These are phyloP conservation scores for Malania oleifera DNA, from an alignment of 164 flowering plant genomes.

Conservation along the genomic window DNA sequence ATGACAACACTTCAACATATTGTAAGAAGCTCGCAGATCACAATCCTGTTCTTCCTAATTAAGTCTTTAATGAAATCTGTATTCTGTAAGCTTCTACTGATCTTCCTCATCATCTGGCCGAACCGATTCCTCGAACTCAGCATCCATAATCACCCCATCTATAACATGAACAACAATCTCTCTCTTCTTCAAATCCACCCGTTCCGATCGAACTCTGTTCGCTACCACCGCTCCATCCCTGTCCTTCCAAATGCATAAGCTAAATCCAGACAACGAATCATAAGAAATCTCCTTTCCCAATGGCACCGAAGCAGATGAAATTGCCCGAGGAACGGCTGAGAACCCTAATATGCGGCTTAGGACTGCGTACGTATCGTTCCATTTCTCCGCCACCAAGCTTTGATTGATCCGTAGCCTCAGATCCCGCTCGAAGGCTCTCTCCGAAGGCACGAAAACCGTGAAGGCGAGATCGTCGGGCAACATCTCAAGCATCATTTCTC, in stretches of 20 bases:
- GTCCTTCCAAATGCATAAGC: slow-evolving; percentile 37
- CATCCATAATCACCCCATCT: slow-evolving; percentile 86
- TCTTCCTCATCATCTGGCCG: slow-evolving; percentile 37
- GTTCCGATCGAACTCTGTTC: slow-evolving; percentile 46
- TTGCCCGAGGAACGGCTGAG: slow-evolving; percentile 54
- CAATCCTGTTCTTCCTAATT: too few relatives aligned
- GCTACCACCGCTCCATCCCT: slow-evolving; percentile 44
- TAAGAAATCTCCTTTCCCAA: slow-evolving; percentile 31
- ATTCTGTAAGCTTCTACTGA: slow-evolving; percentile 15
- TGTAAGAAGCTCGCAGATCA: too few relatives aligned
- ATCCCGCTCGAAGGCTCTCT: slow-evolving; percentile 52
- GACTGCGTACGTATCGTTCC: slow-evolving; percentile 47
- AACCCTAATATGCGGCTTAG: slow-evolving; percentile 69
- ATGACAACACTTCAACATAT: too few relatives aligned
- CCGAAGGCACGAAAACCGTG: slow-evolving; percentile 76
- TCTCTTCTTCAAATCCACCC: slow-evolving; percentile 43
- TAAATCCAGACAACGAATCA: slow-evolving; percentile 71
- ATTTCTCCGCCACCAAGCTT: slow-evolving; percentile 28
- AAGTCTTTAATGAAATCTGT: neutral
- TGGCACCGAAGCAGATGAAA: slow-evolving; percentile 33
- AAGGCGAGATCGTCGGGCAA: slow-evolving; percentile 78
- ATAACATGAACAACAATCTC: slow-evolving; percentile 68
- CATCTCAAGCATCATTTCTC: slow-evolving; percentile 74
- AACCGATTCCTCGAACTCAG: slow-evolving; percentile 68
- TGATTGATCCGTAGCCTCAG: slow-evolving; percentile 36